These are phyloP conservation scores for Penicillium lagena DNA, from an alignment of 495 filamentous ascomycete species.

Conservation along the genomic window DNA sequence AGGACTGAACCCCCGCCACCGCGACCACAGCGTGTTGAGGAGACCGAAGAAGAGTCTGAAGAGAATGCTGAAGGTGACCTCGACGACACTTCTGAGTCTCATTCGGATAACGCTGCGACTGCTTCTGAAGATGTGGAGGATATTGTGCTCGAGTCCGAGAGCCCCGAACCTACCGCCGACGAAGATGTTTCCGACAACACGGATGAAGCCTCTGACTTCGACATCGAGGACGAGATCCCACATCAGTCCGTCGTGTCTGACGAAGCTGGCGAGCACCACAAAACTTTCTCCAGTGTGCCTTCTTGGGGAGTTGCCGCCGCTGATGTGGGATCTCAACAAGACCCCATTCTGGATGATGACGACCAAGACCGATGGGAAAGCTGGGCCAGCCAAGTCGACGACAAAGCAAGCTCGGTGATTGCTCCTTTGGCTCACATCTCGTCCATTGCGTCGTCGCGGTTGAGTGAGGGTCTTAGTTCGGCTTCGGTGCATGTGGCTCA, in stretches of 20 bases:
- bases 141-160: neutral
- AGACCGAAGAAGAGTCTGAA: constrained; percentile 31
- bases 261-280: constrained; percentile 30
- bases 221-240: neutral
- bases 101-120: constrained; percentile 41
- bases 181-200: constrained; percentile 2
- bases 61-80: constrained; percentile 7
- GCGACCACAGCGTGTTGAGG: constrained; percentile 35
- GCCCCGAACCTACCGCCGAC: neutral
- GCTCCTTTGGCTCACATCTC: constrained; percentile 51
- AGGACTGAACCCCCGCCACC: constrained; percentile 42
- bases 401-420: constrained; percentile 45
- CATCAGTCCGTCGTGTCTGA: constrained; percentile 1
- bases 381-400: constrained; percentile 43
- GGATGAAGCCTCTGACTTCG: neutral
- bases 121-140: constrained; percentile 1
- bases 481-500: constrained; percentile 61
- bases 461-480: constrained; percentile 55
- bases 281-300: neutral
- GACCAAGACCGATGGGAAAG: constrained; percentile 42
- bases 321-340: constrained; percentile 9
- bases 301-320: constrained; percentile 20
- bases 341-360: constrained; percentile 41
- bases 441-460: constrained; percentile 57
- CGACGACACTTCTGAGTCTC: constrained; percentile 34